Conservation (phyloP, 805 yeast species). For the Danielia oregonensis region DNA sequence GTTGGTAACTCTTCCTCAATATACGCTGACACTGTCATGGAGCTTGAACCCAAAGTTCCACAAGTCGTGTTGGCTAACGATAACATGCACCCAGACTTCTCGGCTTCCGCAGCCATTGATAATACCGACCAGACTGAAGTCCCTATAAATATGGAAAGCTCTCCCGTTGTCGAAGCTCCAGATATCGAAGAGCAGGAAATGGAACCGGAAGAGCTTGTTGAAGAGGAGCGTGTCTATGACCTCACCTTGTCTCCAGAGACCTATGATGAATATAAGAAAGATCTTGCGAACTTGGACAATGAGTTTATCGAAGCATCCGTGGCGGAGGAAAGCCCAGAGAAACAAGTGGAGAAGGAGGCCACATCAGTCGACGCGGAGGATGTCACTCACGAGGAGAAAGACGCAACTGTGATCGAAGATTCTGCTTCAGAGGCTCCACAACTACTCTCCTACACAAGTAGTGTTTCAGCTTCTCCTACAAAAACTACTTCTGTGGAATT, state of each 20-base stretch:
- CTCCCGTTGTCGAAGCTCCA: background rate
- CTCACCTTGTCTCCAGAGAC: constrained; percentile 12
- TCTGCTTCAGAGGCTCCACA: background rate
- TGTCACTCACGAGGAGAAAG: background rate
- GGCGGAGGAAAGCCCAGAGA: background rate
- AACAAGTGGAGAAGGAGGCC: background rate
- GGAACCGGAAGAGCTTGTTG: background rate
- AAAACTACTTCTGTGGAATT: no score
- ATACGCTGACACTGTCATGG: no score
- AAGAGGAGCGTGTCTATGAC: no score
- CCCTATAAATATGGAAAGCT: no score
- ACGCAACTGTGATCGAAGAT: background rate
- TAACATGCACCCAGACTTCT: no score
- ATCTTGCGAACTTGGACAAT: constrained; percentile 8
- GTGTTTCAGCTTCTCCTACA: no score
- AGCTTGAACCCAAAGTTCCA: no score
- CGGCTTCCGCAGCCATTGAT: no score
- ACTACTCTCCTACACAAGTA: no score
- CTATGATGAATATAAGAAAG: constrained; percentile 12
- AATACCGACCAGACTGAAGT: no score
- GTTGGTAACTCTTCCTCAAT: no score
- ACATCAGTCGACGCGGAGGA: background rate
- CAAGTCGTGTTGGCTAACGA: no score
- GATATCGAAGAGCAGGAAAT: background rate
- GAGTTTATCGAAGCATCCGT: constrained; percentile 5